These are phyloP conservation scores for Curvularia hawaiiensis DNA, from an alignment of 2,329 filamentous ascomycete species.

Conservation along the genomic window DNA sequence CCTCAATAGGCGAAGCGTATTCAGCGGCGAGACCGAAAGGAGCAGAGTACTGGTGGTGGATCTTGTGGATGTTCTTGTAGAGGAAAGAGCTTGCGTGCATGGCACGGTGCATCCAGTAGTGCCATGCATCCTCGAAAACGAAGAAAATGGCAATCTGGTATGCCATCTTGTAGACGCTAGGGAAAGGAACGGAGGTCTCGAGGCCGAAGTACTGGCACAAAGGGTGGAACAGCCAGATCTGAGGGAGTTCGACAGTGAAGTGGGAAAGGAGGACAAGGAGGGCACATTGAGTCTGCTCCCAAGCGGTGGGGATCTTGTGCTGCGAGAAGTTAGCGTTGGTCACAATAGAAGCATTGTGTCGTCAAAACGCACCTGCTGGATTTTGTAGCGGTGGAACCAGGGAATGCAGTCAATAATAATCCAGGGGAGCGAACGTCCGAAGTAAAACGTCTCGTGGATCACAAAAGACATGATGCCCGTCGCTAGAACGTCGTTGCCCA, in stretches of 20 bases:
- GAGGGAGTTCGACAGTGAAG: conserved; percentile 96
- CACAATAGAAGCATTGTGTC: background rate
- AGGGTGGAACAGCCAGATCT: conserved; percentile 99
- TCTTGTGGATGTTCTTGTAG: conserved; percentile 97
- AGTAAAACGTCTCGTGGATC: conserved; percentile 95
- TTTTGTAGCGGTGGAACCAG: conserved; percentile 91
- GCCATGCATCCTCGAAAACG: conserved; percentile 94
- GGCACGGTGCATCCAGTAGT: conserved; percentile 93
- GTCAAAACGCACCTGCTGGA: conserved; percentile 73
- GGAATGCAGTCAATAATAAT: conserved; percentile 89
- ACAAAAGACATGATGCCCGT: conserved; percentile 97
- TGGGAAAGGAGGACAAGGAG: conserved; percentile 91
- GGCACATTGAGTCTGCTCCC: conserved; percentile 94
- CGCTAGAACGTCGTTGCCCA: conserved; percentile 96
- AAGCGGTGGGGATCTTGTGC: conserved; percentile 87
- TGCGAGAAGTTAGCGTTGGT: conserved; percentile 40
- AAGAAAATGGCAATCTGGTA: conserved; percentile 95
- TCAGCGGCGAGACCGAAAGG: conserved; percentile 96
- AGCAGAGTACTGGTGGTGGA: conserved; percentile 98
- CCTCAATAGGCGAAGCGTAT: conserved; percentile 96
- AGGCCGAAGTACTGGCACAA: conserved; percentile 93
- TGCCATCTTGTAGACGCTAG: conserved; percentile 81
- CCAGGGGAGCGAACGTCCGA: conserved; percentile 88
- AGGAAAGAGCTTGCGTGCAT: conserved; percentile 88
- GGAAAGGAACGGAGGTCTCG: conserved; percentile 87